A percentile compares a stretch with the other conserved stretches of the same genome.
These are phyloP conservation scores for Ceratocystis cubensis DNA, from an alignment of 2,329 filamentous ascomycete genomes.

Conservation along the genomic window DNA sequence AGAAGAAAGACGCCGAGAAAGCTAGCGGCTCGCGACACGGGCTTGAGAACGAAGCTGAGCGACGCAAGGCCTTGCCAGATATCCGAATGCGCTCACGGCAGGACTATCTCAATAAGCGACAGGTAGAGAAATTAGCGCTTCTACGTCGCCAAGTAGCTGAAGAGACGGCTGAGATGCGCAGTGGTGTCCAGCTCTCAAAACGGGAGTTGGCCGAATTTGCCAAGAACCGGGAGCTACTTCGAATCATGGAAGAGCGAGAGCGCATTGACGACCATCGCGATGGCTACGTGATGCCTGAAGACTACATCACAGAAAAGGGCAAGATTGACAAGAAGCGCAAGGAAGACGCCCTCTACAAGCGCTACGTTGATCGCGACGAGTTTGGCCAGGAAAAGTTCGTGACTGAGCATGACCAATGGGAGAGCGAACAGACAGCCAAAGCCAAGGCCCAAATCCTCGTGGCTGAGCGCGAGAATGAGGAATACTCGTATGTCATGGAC, in stretches of 20 bases:
- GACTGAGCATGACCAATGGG: conserved; percentile 94
- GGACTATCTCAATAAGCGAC: conserved; percentile 86
- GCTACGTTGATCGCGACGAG: conserved; percentile 78
- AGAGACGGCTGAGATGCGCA: conserved; percentile 67
- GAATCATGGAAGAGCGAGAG: conserved; percentile 70
- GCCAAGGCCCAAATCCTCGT: conserved; percentile 75
- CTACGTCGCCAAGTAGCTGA: conserved; percentile 81
- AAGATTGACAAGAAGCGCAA: conserved; percentile 81
- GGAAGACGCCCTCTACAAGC: conserved; percentile 76
- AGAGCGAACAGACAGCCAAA: conserved; percentile 74
- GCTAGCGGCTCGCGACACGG: conserved; percentile 36
- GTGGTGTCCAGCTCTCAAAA: conserved; percentile 61
- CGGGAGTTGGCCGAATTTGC: conserved; percentile 79
- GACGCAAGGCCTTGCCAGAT: conserved; percentile 63
- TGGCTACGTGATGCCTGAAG: conserved; percentile 85
- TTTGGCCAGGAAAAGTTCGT: conserved; percentile 79
- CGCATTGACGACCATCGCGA: conserved; percentile 84
- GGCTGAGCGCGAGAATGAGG: conserved; percentile 56
- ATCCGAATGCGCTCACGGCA: conserved; percentile 74
- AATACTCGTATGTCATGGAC: conserved; percentile 91
- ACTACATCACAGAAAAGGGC: conserved; percentile 88
- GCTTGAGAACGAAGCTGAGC: conserved; percentile 46
- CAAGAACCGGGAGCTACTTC: conserved; percentile 70
- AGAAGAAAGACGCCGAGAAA: conserved; percentile 43
- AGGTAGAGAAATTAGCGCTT: conserved; percentile 73